Evolutionary conservation across 176 grass and related monocot species (phyloP).

Genomic region (Ananas comosus): DNA sequence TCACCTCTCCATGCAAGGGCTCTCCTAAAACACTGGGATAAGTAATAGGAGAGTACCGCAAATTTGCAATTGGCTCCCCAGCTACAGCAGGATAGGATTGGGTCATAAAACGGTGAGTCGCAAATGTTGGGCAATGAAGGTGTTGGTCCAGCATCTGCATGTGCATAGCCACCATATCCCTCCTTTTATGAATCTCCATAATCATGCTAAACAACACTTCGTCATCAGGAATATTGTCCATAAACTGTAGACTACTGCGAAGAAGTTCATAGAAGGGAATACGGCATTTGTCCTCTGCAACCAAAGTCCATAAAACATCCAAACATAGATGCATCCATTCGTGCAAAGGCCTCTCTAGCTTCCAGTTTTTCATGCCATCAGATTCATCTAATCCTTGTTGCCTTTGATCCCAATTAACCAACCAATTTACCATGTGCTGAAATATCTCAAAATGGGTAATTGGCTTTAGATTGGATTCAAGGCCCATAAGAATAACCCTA

Average conservation of each 20-base stretch:
- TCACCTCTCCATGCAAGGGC: constrained; percentile 92
- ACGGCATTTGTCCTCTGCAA: constrained; percentile 71
- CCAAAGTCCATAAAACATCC: constrained; percentile 85
- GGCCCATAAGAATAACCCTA: constrained; percentile 67
- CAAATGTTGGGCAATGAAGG: constrained; percentile 92
- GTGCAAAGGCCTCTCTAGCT: constrained; percentile 68
- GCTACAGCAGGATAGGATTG: constrained; percentile 64
- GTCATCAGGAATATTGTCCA: constrained; percentile 93
- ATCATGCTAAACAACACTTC: constrained; percentile 87
- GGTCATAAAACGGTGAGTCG: constrained; percentile 51
- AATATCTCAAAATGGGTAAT: constrained; percentile 79
- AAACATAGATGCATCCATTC: constrained; percentile 95
- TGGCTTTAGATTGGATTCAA: constrained; percentile 71
- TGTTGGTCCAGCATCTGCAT: constrained; percentile 99
- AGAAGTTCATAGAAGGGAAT: constrained; percentile 96
- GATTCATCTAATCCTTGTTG: constrained; percentile 32
- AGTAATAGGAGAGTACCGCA: constrained; percentile 92
- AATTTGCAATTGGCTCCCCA: constrained; percentile 76
- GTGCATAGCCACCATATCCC: constrained; percentile 98
- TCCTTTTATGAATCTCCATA: constrained; percentile 93
- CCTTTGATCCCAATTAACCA: constrained; percentile 82
- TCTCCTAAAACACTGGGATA: constrained; percentile 95
- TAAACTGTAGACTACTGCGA: constrained; percentile 73
- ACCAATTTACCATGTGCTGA: constrained; percentile 77
- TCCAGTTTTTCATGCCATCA: constrained; percentile 32